Conservation (phyloP, 2,329 filamentous ascomycete species). For the Aureobasidium sp. region DNA sequence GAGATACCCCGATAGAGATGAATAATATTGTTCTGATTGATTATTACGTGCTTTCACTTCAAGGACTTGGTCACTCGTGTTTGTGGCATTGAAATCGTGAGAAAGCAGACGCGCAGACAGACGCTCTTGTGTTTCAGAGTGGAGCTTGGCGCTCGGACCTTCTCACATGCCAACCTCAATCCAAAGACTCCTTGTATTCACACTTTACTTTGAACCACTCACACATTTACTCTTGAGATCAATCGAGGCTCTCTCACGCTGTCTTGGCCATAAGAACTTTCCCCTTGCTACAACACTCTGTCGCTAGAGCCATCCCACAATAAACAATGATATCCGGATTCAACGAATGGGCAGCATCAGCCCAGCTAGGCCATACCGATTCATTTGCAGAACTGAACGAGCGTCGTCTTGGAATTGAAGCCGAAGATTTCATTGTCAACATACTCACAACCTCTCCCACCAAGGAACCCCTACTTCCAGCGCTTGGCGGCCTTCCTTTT, state of each 20-base stretch:
- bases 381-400: conserved; percentile 64
- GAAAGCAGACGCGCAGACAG: not conserved
- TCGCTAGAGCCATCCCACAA: not conserved
- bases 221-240: not conserved
- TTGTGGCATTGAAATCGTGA: not conserved
- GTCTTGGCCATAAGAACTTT: not conserved
- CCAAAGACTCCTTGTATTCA: not conserved
- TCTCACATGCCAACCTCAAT: conserved; percentile 7
- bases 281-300: not conserved
- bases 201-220: not conserved
- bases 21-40: not conserved
- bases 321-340: conserved; percentile 39
- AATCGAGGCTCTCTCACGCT: not conserved
- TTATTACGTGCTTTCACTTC: not conserved
- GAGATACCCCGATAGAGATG: conserved; percentile 6
- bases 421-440: conserved; percentile 76
- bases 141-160: conserved; percentile 5
- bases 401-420: conserved; percentile 75
- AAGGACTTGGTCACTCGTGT: not conserved
- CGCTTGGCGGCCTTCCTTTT: conserved; percentile 78
- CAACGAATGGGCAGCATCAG: conserved; percentile 47
- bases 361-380: conserved; percentile 44
- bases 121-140: not conserved
- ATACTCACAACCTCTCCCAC: conserved; percentile 62
- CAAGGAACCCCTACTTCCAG: conserved; percentile 81